Evolutionary conservation across 768 basidiomycete species (phyloP).

Genomic region (Russula ochroleuca): DNA sequence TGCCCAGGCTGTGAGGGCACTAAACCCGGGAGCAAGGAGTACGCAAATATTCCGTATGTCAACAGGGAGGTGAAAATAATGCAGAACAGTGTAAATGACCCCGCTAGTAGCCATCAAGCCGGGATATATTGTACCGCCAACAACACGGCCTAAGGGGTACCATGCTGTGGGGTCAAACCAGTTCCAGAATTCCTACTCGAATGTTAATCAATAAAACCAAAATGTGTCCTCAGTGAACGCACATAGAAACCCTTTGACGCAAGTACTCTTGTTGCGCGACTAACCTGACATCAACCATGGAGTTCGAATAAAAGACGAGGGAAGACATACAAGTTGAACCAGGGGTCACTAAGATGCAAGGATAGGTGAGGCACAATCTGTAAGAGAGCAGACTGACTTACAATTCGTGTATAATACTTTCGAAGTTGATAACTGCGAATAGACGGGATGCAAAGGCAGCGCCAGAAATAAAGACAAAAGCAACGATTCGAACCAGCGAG

Average conservation of each 20-base stretch:
- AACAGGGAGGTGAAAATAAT: constrained; percentile 86
- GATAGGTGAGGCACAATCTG: neutral
- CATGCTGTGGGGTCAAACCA: constrained; percentile 99
- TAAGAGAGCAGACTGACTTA: constrained; percentile 40
- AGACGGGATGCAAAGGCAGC: constrained; percentile 94
- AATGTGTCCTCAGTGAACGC: constrained; percentile 32
- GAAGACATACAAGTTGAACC: constrained; percentile 93
- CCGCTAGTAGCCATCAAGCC: constrained; percentile 98
- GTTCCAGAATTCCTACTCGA: constrained; percentile 92
- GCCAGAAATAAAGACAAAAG: constrained; percentile 85
- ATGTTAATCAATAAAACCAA: constrained; percentile 11
- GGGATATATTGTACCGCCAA: constrained; percentile 97
- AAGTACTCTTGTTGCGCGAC: constrained; percentile 89
- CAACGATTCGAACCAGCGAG: constrained; percentile 85
- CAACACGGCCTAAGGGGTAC: constrained; percentile 98
- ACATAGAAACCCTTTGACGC: constrained; percentile 96
- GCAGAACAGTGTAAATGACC: constrained; percentile 90
- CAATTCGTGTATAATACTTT: constrained; percentile 99
- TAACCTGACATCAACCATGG: constrained; percentile 33
- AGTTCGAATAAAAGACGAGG: neutral
- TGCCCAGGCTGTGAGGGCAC: constrained; percentile 93
- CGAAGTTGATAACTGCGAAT: constrained; percentile 96
- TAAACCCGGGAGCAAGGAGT: constrained; percentile 93
- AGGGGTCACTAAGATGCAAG: constrained; percentile 67
- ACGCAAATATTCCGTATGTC: constrained; percentile 98